Evolutionary conservation across 164 flowering plant species (phyloP), one percentile per base, ranked within the genome.

Genomic region (Tetracentron sinense): DNA sequence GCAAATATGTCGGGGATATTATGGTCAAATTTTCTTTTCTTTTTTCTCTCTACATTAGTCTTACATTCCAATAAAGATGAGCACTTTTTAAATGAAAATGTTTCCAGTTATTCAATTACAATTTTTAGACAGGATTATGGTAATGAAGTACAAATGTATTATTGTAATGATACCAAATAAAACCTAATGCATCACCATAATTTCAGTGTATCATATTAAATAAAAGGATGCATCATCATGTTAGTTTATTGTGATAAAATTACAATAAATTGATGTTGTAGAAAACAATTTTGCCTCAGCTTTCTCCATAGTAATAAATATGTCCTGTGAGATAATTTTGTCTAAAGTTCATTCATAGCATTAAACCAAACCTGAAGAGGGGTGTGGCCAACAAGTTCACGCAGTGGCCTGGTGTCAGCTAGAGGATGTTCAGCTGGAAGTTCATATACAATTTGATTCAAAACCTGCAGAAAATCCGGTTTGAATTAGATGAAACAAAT

Each of bases 391-490:
- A 94, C 93, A 79, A 91, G 92, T 77, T 91, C 99, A 25, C 85
- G 96, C 28, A 91, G 74, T 7, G 99, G 99, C 69, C 85, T 83
- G 71, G 89, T 79, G 31, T 89, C 92, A 60, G 95, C 81, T 57
- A 94, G 82, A 77, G 97, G 97, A 83, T 94, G 99, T 15, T 89
- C 97, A 33, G 89, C 83, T 72, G 99, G 99, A 65, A 94, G 92
- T 74, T 87, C 97, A 75, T 70, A 89, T 6, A 94, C 88, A 69
- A 94, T 94, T 75, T 94, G 96, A 80, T 94, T 91, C 70, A 94
- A 55, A 46, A 94, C 91, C 98, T 94, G 84, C 59, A 78, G 25
- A 58, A 62, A 17, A 69, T 19, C 62, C 54, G 63, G 16, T 33
- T 20, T 35, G 60, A 58, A 57, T 56, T 47, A 47, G 21, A 53